phyloP scores from a whole-genome alignment of 345 rosid genomes.

The Ceriops decandra region DNA sequence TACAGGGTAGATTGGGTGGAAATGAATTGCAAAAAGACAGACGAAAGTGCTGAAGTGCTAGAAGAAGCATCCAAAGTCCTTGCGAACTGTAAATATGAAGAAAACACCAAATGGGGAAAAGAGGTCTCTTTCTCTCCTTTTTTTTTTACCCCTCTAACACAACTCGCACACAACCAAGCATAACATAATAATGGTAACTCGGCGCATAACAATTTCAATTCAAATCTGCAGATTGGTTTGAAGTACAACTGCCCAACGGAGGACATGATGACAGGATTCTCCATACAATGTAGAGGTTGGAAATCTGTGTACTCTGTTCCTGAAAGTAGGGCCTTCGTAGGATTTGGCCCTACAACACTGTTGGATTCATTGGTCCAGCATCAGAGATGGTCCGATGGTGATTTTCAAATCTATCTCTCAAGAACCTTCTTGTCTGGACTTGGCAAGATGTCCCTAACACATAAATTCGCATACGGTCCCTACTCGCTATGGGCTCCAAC shows the following conservation, averaged over 20 bases:
- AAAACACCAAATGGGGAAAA: conserved; percentile 29
- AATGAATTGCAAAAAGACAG: neutral
- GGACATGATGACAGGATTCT: conserved; percentile 1
- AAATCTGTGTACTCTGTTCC: neutral
- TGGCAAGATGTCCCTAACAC: neutral
- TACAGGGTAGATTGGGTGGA: conserved; percentile 1
- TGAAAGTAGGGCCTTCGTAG: neutral
- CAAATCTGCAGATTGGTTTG: neutral
- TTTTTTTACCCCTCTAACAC: neutral
- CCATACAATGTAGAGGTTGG: conserved; percentile 5
- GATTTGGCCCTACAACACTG: neutral
- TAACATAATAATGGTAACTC: neutral
- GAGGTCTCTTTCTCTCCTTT: conserved; percentile 17
- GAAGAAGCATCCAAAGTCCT: conserved; percentile 27
- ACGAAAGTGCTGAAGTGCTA: conserved; percentile 3
- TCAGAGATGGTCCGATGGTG: neutral
- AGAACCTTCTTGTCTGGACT: neutral
- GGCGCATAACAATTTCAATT: neutral
- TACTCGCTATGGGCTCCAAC: conserved; percentile 3
- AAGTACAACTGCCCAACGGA: neutral
- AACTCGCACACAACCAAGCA: neutral
- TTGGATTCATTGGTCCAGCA: neutral
- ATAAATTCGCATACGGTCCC: neutral
- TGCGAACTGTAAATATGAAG: conserved; percentile 29
- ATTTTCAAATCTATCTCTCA: neutral